These are phyloP conservation scores for Combretum micranthum DNA, from an alignment of 345 rosid species.

Conservation along the genomic window DNA sequence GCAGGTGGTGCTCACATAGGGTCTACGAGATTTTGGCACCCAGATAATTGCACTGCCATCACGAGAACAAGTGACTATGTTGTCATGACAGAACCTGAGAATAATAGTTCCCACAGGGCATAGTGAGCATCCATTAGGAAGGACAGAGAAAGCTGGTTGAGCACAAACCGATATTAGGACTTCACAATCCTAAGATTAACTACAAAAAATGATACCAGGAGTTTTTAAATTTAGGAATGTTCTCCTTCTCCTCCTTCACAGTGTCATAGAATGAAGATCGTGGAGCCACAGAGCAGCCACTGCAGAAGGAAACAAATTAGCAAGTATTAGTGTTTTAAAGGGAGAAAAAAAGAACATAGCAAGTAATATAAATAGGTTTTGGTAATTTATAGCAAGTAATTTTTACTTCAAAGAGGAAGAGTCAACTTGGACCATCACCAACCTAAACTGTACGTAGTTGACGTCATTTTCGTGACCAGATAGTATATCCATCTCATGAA, in stretches of 20 bases:
- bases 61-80: conserved; percentile 97
- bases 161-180: background rate
- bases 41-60: conserved; percentile 99
- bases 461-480: conserved; percentile 97
- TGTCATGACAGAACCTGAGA: conserved; percentile 88
- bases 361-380: too few relatives aligned
- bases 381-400: too few relatives aligned
- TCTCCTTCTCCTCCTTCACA: conserved; percentile 91
- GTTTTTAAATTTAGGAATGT: conserved; percentile 80
- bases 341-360: background rate
- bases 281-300: conserved; percentile 88
- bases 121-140: background rate
- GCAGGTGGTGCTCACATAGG: conserved; percentile 46
- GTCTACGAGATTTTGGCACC: conserved; percentile 87
- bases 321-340: too few relatives aligned
- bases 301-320: conserved; percentile 32
- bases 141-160: background rate
- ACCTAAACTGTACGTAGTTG: conserved; percentile 97
- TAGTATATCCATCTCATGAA: conserved; percentile 87
- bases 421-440: conserved; percentile 9
- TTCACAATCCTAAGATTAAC: too few relatives aligned
- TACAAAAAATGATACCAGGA: conserved; percentile 44
- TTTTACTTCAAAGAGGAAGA: background rate
- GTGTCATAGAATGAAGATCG: conserved; percentile 63
- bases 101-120: conserved; percentile 8